phyloP scores from a whole-genome alignment of 495 filamentous ascomycete species.

The Penicillium parvum region DNA sequence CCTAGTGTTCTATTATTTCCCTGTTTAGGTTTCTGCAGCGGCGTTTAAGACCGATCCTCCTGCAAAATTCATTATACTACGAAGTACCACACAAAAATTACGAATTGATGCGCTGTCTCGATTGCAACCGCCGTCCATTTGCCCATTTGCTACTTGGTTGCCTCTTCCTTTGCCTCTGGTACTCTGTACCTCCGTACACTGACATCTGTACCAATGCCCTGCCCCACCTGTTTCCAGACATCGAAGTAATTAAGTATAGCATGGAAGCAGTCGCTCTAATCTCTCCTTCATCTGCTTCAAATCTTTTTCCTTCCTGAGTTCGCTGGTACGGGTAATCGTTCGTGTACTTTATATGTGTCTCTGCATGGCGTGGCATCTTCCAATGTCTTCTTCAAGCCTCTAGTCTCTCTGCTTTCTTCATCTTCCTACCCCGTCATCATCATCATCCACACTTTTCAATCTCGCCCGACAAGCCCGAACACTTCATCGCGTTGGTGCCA shows the following conservation, averaged over 20 bases:
- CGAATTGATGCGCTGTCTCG: too few relatives aligned
- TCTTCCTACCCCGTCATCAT: slow-evolving; percentile 7
- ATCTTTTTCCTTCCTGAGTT: slow-evolving; percentile 8
- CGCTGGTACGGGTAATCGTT: slow-evolving; percentile 11
- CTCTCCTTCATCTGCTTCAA: slow-evolving; percentile 14
- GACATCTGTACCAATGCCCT: slow-evolving; percentile 10
- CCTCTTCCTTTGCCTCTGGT: slow-evolving; percentile 4
- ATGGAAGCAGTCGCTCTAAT: slow-evolving; percentile 8
- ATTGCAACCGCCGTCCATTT: slow-evolving; percentile 25
- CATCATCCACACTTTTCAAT: not conserved
- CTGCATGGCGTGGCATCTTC: slow-evolving; percentile 18
- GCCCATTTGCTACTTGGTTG: too few relatives aligned
- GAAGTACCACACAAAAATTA: too few relatives aligned
- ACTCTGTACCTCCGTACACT: slow-evolving; percentile 14
- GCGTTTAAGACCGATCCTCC: slow-evolving; percentile 13
- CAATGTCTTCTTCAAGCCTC: slow-evolving; percentile 7
- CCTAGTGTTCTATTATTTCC: slow-evolving; percentile 10
- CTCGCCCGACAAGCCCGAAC: not conserved
- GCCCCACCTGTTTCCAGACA: slow-evolving; percentile 26
- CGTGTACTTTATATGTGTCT: slow-evolving; percentile 18
- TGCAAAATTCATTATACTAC: slow-evolving; percentile 1
- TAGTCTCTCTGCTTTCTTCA: slow-evolving; percentile 4
- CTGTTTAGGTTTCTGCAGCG: slow-evolving; percentile 18
- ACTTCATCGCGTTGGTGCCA: not conserved
- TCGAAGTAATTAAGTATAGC: slow-evolving; percentile 15